These are phyloP conservation scores for Acacia acuminata DNA, from an alignment of 306 rosid species.

Conservation along the genomic window DNA sequence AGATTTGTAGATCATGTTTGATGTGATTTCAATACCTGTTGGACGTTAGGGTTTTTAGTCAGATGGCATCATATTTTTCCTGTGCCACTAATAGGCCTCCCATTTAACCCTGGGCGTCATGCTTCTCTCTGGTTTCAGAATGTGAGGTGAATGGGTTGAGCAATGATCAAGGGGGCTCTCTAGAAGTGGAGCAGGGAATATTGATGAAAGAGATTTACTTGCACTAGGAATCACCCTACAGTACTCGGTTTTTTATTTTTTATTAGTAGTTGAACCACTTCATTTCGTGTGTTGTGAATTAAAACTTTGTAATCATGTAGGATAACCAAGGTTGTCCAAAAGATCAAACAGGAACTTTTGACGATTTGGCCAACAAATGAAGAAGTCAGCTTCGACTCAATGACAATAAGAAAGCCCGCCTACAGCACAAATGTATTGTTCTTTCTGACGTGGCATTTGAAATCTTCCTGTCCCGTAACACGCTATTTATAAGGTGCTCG, in stretches of 20 bases:
- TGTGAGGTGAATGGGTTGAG: not conserved
- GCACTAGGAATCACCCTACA: not conserved
- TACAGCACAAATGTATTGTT: not conserved
- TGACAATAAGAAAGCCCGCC: not conserved
- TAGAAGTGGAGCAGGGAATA: not conserved
- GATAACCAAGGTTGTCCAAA: not conserved
- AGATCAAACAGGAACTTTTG: not conserved
- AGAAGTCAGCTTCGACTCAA: not conserved
- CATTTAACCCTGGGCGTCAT: slow-evolving; percentile 5
- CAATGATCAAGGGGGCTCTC: not conserved
- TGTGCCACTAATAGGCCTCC: not conserved
- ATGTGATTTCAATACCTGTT: slow-evolving; percentile 8
- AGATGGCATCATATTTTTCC: not conserved
- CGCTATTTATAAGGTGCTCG: not conserved
- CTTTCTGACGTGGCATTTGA: not conserved
- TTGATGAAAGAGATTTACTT: not conserved
- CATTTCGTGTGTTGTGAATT: not conserved
- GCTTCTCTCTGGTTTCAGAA: not conserved
- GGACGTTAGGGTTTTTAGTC: slow-evolving; percentile 15
- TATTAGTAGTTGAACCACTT: not conserved
- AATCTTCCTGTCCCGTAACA: not conserved
- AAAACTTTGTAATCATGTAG: not conserved
- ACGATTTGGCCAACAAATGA: not conserved
- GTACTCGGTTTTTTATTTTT: too few relatives aligned
- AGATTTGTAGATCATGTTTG: slow-evolving; percentile 8